Evolutionary conservation across 2,329 filamentous ascomycete genomes (phyloP).

Genomic region (Epichloe gansuensis): DNA sequence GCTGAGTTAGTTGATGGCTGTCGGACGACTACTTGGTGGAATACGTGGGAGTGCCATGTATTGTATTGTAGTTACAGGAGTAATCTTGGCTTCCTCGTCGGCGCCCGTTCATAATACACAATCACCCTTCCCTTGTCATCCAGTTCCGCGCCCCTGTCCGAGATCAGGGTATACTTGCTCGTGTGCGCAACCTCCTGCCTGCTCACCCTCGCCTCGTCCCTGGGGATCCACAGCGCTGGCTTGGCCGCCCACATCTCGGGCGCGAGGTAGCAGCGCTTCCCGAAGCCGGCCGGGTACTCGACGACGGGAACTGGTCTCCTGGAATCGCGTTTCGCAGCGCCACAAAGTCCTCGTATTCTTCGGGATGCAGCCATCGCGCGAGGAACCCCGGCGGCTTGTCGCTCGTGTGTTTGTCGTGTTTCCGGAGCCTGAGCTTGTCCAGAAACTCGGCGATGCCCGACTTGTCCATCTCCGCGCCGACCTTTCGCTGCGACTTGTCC

Average conservation of each 20-base stretch:
- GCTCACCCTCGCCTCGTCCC: slow-evolving; percentile 61
- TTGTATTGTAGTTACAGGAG: slow-evolving; percentile 23
- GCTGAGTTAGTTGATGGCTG: slow-evolving; percentile 5
- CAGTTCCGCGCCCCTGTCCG: slow-evolving; percentile 38
- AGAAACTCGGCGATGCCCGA: slow-evolving; percentile 18
- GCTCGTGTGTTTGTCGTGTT: slow-evolving; percentile 14
- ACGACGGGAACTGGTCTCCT: slow-evolving; percentile 29
- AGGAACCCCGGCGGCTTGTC: slow-evolving; percentile 37
- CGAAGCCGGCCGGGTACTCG: slow-evolving; percentile 33
- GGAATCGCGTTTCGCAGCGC: slow-evolving; percentile 60
- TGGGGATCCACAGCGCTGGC: slow-evolving; percentile 76
- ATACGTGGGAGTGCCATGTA: slow-evolving; percentile 27
- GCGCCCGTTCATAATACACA: slow-evolving; percentile 26
- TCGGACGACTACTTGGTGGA: slow-evolving; percentile 38
- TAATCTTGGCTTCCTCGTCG: slow-evolving; percentile 21
- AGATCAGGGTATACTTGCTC: slow-evolving; percentile 60
- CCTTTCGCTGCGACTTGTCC: slow-evolving; percentile 24
- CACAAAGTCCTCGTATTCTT: slow-evolving; percentile 62
- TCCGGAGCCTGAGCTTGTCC: slow-evolving; percentile 16
- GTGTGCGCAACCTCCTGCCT: slow-evolving; percentile 67
- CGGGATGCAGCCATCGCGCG: slow-evolving; percentile 62
- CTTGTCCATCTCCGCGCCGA: slow-evolving; percentile 14
- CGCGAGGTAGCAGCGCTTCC: slow-evolving; percentile 54
- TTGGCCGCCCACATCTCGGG: slow-evolving; percentile 43
- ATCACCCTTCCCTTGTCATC: slow-evolving; percentile 22